Base-by-base conservation (phyloP, 352 stramenopile species). In the Pseudoperonospora humuli region DNA sequence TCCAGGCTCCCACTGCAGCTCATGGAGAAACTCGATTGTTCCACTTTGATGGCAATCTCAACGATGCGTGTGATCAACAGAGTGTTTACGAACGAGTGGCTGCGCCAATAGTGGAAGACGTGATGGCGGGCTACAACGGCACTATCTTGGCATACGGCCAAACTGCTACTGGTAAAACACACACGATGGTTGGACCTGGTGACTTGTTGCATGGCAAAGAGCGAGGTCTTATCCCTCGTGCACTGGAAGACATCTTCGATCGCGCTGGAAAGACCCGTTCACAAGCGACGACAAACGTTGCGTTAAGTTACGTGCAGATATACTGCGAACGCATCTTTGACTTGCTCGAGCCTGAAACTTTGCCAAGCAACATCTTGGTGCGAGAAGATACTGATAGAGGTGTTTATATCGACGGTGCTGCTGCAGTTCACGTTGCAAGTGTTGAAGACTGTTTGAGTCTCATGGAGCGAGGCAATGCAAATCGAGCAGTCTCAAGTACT, bases 281-380 rank as follows among this genome's bases (percentile, higher is more conserved):
- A 5, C 41, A 47, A 2, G 48, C 35, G 3, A 76, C 64, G 50
- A 81, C 68, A n/a, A 70, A 45, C 13, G 44, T 87, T 13, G 70
- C 65, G 5, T 31, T 84, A 14, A 89, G 75, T 40, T 89, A 82
- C 44, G 74, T 85, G 24, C 71, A 89, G 64, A 83, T 89, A 29
- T 89, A 89, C 61, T 86, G 74, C 54, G 76, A 86, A 48, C 74
- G 75, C n/a, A 64, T 89, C 23, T 81, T 75, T 27, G 76, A 89
- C 35, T 45, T 89, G 41, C 57, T 86, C 13, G n/a, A n/a, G n/a
- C n/a, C n/a, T n/a, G n/a, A n/a, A n/a, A n/a, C n/a, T n/a, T n/a
- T n/a, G n/a, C n/a, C n/a, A n/a, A n/a, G n/a, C n/a, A n/a, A n/a
- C n/a, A n/a, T n/a, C n/a, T n/a, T n/a, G n/a, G n/a, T n/a, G 17